Conservation (phyloP, 257 asterid genomes). For the Solanum peruvianum region DNA sequence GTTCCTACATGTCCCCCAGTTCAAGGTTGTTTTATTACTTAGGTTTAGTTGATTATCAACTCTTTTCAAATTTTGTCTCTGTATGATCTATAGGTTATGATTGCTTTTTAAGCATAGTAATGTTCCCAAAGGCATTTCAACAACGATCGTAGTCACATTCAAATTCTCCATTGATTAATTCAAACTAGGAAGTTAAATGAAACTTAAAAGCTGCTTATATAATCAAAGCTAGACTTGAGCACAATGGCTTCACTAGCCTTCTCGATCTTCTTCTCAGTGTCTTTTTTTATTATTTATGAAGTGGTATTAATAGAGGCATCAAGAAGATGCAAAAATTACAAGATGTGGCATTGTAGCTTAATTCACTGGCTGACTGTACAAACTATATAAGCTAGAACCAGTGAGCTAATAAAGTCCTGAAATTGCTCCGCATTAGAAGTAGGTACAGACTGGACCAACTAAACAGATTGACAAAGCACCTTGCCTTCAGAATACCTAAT, state of each 20-base stretch:
- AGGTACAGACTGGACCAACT: not conserved
- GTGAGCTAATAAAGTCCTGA: not conserved
- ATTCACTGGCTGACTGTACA: not conserved
- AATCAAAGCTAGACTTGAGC: not conserved
- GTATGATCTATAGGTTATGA: not conserved
- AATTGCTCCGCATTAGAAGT: not conserved
- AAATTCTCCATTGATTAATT: not conserved
- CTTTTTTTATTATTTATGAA: not conserved
- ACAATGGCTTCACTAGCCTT: not conserved
- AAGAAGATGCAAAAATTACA: not conserved
- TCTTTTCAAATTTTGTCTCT: not conserved
- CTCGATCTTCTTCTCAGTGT: not conserved
- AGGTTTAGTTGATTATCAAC: not conserved
- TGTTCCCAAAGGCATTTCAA: not conserved
- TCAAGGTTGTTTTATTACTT: conserved; percentile 36
- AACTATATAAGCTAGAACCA: not conserved
- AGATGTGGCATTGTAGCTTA: not conserved
- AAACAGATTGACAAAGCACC: not conserved
- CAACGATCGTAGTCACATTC: not conserved
- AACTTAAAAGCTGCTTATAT: not conserved
- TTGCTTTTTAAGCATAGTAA: not conserved
- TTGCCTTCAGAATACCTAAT: not conserved
- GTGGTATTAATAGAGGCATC: not conserved
- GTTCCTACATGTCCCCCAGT: conserved; percentile 33
- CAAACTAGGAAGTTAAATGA: not conserved